These are phyloP conservation scores for Solanum clarkiae DNA, from an alignment of 257 asterid genomes.

Conservation along the genomic window DNA sequence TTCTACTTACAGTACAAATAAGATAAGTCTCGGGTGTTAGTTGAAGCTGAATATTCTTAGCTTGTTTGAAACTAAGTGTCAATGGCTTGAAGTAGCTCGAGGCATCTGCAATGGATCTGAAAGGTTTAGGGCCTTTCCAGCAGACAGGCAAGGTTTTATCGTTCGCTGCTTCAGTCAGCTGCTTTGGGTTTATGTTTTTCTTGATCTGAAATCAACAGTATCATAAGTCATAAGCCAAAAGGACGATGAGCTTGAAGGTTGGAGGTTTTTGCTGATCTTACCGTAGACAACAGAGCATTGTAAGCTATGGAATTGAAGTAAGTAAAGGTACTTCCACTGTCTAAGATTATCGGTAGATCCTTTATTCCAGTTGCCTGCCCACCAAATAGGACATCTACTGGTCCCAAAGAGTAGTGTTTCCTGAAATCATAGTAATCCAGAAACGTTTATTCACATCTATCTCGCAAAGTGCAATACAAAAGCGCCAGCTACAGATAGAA, in stretches of 20 bases:
- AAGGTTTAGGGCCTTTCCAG: constrained; percentile 62
- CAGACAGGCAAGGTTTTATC: constrained; percentile 72
- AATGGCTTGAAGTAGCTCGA: constrained; percentile 55
- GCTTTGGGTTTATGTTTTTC: constrained; percentile 17
- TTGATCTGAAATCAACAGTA: constrained; percentile 33
- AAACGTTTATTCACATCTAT: background rate
- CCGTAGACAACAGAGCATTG: constrained; percentile 16
- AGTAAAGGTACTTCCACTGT: constrained; percentile 39
- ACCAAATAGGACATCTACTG: constrained; percentile 14
- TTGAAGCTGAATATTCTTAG: constrained; percentile 36
- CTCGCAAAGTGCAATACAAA: background rate
- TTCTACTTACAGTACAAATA: constrained; percentile 44
- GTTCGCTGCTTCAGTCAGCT: constrained; percentile 29
- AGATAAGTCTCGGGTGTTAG: constrained; percentile 71
- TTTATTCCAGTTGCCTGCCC: constrained; percentile 17
- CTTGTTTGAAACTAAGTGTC: constrained; percentile 34
- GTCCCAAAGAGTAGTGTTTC: constrained; percentile 22
- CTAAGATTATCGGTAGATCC: constrained; percentile 16
- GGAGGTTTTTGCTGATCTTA: constrained; percentile 6
- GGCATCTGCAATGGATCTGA: constrained; percentile 45
- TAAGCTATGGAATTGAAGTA: constrained; percentile 17
- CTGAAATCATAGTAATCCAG: constrained; percentile 6
- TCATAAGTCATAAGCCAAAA: background rate
- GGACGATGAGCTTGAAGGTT: background rate
- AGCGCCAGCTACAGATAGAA: background rate